Evolutionary conservation across 2,329 filamentous ascomycete genomes (phyloP).

Genomic region (Paraphaeosphaeria minitans): DNA sequence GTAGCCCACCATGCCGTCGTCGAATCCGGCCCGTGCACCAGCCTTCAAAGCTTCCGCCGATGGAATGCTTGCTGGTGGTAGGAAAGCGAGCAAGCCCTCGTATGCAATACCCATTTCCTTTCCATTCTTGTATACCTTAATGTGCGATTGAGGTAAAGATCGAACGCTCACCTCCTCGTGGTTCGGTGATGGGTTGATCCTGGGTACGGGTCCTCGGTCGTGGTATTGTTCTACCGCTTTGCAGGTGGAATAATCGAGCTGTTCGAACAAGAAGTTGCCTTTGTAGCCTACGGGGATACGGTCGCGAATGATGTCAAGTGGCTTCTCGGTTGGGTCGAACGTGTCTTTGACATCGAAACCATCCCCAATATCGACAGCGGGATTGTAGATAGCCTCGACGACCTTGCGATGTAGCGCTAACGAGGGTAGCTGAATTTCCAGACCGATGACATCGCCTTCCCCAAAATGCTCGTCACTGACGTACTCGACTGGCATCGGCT

Average conservation of each 20-base stretch:
- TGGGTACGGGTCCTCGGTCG: slow-evolving; percentile 53
- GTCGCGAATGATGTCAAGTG: slow-evolving; percentile 86
- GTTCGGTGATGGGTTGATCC: slow-evolving; percentile 77
- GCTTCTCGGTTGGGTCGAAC: slow-evolving; percentile 53
- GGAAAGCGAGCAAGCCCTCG: slow-evolving; percentile 83
- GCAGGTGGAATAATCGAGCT: slow-evolving; percentile 83
- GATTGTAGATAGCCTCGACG: slow-evolving; percentile 85
- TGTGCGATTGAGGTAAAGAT: slow-evolving; percentile 82
- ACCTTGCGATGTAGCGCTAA: slow-evolving; percentile 86
- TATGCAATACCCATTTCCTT: slow-evolving; percentile 84
- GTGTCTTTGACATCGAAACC: slow-evolving; percentile 56
- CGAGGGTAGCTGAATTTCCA: slow-evolving; percentile 89
- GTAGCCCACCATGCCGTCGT: slow-evolving; percentile 95
- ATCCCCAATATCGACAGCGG: slow-evolving; percentile 72
- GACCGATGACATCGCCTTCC: slow-evolving; percentile 91
- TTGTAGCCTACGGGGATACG: slow-evolving; percentile 95
- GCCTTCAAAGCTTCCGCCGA: slow-evolving; percentile 69
- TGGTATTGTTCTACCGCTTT: slow-evolving; percentile 79
- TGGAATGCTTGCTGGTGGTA: slow-evolving; percentile 84
- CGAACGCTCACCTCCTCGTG: slow-evolving; percentile 77
- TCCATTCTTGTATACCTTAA: slow-evolving; percentile 89
- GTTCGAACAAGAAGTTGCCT: slow-evolving; percentile 90
- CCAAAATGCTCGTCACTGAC: slow-evolving; percentile 75
- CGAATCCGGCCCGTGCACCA: slow-evolving; percentile 82
- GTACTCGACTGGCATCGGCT: slow-evolving; percentile 43